phyloP scores from a whole-genome alignment of 345 rosid species.

The Bruguiera sexangula region DNA sequence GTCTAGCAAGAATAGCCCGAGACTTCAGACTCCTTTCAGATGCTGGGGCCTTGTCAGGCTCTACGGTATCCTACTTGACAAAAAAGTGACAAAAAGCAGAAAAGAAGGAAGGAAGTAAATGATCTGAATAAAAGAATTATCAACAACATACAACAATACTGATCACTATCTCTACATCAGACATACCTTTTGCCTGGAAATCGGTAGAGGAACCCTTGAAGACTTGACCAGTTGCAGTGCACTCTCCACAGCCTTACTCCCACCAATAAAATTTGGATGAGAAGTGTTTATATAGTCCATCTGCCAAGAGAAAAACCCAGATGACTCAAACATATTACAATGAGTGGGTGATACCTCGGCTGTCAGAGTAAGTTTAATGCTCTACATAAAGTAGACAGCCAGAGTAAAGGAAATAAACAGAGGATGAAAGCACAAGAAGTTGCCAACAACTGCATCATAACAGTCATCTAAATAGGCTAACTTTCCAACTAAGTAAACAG shows the following conservation, averaged over 20 bases:
- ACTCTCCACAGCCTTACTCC: slow-evolving; percentile 81
- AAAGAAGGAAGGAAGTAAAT: slow-evolving; percentile 5
- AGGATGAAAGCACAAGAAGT: background rate
- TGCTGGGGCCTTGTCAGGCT: slow-evolving; percentile 67
- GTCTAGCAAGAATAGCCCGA: slow-evolving; percentile 80
- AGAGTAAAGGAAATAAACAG: background rate
- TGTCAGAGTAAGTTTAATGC: background rate
- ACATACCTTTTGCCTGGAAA: slow-evolving; percentile 62
- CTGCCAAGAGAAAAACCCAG: slow-evolving; percentile 32
- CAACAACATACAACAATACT: background rate
- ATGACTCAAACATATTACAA: background rate
- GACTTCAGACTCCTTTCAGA: slow-evolving; percentile 67
- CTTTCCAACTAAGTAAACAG: background rate
- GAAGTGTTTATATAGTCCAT: slow-evolving; percentile 97
- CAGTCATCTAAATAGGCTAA: background rate
- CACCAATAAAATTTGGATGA: slow-evolving; percentile 88
- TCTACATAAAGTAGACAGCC: background rate
- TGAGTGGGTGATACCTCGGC: background rate
- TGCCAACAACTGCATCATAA: background rate
- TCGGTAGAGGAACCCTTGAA: slow-evolving; percentile 54
- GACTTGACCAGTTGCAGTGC: slow-evolving; percentile 71
- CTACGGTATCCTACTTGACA: slow-evolving; percentile 57
- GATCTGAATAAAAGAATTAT: slow-evolving; percentile 3
- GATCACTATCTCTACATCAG: slow-evolving; percentile 4
- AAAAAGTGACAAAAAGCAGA: background rate